A percentile compares a stretch with the other conserved stretches of the same genome.
phyloP scores from a whole-genome alignment of 1,139 yeast species.

The Debaryomyces coudertii region DNA sequence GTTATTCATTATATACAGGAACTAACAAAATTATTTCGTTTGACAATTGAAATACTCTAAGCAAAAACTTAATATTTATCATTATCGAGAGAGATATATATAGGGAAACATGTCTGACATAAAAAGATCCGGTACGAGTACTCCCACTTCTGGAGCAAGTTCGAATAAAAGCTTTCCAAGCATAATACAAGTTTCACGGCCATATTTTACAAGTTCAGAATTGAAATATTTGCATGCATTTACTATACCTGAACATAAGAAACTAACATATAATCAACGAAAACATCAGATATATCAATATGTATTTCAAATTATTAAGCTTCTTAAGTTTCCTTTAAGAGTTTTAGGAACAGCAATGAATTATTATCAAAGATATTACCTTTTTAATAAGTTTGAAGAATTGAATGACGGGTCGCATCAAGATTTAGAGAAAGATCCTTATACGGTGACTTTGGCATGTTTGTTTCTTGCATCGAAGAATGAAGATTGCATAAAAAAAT shows the following conservation, averaged over 20 bases:
- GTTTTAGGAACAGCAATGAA: slow-evolving; percentile 70
- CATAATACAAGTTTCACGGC: slow-evolving; percentile 59
- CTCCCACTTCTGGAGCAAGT: slow-evolving; percentile 3
- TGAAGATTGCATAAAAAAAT: slow-evolving; percentile 86
- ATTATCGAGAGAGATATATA: background rate
- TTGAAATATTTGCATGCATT: slow-evolving; percentile 53
- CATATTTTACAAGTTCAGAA: slow-evolving; percentile 62
- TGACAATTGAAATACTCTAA: background rate
- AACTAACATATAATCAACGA: slow-evolving; percentile 51
- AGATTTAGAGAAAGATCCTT: slow-evolving; percentile 42
- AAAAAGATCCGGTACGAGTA: background rate
- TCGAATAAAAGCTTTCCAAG: slow-evolving; percentile 20
- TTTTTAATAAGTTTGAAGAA: slow-evolving; percentile 61
- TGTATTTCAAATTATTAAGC: slow-evolving; percentile 53
- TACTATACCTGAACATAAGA: slow-evolving; percentile 54
- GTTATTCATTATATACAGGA: slow-evolving; percentile 4
- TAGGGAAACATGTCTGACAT: slow-evolving; percentile 5
- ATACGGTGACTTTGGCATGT: slow-evolving; percentile 70
- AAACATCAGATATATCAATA: slow-evolving; percentile 59
- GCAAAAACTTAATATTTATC: background rate
- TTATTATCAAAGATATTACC: slow-evolving; percentile 70
- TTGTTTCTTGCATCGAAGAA: slow-evolving; percentile 80
- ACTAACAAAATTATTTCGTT: background rate
- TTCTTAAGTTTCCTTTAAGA: slow-evolving; percentile 65
- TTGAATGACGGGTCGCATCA: slow-evolving; percentile 20